Conservation (phyloP, 2,329 filamentous ascomycete genomes). For the Lachnellula suecica region DNA sequence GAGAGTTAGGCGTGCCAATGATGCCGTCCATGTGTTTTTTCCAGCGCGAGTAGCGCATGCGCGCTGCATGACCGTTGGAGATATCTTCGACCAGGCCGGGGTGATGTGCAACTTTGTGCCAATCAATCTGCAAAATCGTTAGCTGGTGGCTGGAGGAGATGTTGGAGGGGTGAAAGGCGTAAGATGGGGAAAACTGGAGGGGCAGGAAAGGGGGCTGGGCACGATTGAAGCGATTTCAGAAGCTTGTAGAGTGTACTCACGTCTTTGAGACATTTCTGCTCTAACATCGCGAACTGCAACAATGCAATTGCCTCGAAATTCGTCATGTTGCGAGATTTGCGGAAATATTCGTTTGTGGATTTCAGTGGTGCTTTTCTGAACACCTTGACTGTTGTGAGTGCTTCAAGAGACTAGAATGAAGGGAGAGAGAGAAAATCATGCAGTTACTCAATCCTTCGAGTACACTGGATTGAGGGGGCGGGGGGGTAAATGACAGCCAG, state of each 20-base stretch:
- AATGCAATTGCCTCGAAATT: slow-evolving; percentile 43
- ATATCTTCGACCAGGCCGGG: slow-evolving; percentile 40
- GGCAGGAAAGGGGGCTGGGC: not conserved
- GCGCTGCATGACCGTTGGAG: slow-evolving; percentile 55
- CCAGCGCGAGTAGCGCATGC: slow-evolving; percentile 56
- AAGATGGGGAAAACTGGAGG: not conserved
- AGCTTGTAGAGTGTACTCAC: slow-evolving; percentile 32
- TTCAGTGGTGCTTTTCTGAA: not conserved
- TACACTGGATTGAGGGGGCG: not conserved
- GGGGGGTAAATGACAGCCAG: not conserved
- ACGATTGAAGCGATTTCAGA: not conserved
- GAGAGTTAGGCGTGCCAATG: slow-evolving; percentile 11
- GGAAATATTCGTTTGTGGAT: slow-evolving; percentile 13
- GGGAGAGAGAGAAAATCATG: not conserved
- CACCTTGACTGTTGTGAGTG: not conserved
- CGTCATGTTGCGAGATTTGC: slow-evolving; percentile 38
- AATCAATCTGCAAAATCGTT: slow-evolving; percentile 44
- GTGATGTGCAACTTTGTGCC: slow-evolving; percentile 48
- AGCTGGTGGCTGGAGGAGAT: not conserved
- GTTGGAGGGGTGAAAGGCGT: not conserved
- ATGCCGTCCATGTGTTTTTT: slow-evolving; percentile 50
- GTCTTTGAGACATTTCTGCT: slow-evolving; percentile 52
- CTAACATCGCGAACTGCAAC: slow-evolving; percentile 56
- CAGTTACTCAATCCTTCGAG: not conserved
- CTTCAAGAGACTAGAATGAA: not conserved